Evolutionary conservation across 257 asterid genomes (phyloP), one percentile per base, ranked within the genome.

Genomic region (Mentha longifolia): DNA sequence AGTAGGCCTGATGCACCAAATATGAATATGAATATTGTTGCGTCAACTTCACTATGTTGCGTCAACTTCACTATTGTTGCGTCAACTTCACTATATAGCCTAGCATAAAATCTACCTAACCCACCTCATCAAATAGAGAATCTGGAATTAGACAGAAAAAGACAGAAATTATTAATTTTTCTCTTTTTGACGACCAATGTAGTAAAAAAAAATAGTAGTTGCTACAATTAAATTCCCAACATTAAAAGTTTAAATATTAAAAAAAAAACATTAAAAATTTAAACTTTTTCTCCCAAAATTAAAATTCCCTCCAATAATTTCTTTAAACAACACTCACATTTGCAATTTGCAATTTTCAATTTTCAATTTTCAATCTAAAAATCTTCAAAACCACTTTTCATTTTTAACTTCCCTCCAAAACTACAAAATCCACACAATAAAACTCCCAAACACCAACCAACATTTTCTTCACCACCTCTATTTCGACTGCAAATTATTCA

Each of bases 221-320:
- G 31, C 16, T 9, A 55, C 30, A 55, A n/a, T n/a, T n/a, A n/a
- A n/a, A n/a, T n/a, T n/a, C n/a, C n/a, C n/a, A n/a, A n/a, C n/a
- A n/a, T n/a, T n/a, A n/a, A n/a, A n/a, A n/a, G n/a, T n/a, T n/a
- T n/a, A n/a, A n/a, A n/a, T n/a, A n/a, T n/a, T n/a, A n/a, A n/a
- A n/a, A n/a, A n/a, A n/a, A n/a, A n/a, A n/a, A n/a, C n/a, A n/a
- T n/a, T n/a, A 22, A 56, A 28, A 5, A 56, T 5, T 58, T 30
- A 4, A 30, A 58, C 1, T 1, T 13, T 58, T 7, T 16, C 63
- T 57, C 19, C 43, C 39, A 58, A 58, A 14, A 5, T 58, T 30
- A 58, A 28, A 58, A 58, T 30, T 58, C 63, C 63, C 63, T 58
- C 63, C 43, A 56, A 9, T 6, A n/a, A 49, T 49, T 5, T 16